A percentile compares a stretch with the other conserved stretches of the same genome.
Evolutionary conservation across 164 flowering plant genomes (phyloP).

Genomic region (Magnolia kwangsiensis): DNA sequence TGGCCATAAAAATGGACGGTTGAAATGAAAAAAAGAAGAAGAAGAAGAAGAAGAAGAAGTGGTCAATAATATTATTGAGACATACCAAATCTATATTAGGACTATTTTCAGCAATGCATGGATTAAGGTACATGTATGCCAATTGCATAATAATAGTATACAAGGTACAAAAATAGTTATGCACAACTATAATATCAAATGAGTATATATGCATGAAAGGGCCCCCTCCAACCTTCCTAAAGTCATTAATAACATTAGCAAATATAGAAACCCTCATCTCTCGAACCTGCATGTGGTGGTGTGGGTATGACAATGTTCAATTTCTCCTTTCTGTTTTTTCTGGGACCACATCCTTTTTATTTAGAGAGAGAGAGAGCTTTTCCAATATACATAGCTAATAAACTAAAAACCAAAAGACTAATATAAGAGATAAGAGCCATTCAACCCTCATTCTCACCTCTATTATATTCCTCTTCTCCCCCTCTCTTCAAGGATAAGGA

Average conservation of each 20-base stretch:
- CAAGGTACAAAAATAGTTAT: no score
- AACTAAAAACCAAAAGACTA: neutral
- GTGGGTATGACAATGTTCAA: constrained; percentile 51
- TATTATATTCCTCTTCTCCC: constrained; percentile 7
- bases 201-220: neutral
- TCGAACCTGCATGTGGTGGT: constrained; percentile 17
- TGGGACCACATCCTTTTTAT: constrained; percentile 45
- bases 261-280: constrained; percentile 9
- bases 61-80: no score
- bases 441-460: constrained; percentile 6
- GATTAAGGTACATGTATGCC: no score
- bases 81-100: no score
- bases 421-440: neutral
- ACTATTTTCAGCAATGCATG: no score
- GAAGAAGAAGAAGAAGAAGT: no score
- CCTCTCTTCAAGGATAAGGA: constrained; percentile 3
- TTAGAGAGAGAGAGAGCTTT: neutral
- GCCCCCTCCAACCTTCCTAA: constrained; percentile 1
- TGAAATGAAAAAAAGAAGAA: no score
- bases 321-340: constrained; percentile 22
- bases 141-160: neutral
- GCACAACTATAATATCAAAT: neutral
- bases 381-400: neutral
- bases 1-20: no score
- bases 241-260: constrained; percentile 6